phyloP scores from a whole-genome alignment of 306 rosid species.

The Adenanthera pavonina region DNA sequence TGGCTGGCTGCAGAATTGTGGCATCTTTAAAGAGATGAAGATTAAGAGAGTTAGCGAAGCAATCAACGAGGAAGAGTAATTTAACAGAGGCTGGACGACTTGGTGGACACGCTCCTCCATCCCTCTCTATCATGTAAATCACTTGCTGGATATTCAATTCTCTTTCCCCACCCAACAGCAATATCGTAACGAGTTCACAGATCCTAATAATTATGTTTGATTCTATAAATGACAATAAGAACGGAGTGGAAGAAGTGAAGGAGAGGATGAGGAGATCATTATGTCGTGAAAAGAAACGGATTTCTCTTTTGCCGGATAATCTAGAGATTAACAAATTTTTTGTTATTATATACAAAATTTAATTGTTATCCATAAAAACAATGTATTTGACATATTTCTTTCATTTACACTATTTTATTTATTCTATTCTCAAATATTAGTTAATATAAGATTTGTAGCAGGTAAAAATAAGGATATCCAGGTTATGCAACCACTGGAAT shows the following conservation, averaged over 20 bases:
- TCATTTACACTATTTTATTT: neutral
- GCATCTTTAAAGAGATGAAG: neutral
- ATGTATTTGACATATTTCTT: neutral
- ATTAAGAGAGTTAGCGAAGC: neutral
- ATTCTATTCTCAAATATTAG: neutral
- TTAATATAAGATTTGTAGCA: neutral
- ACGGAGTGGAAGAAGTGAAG: neutral
- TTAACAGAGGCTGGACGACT: neutral
- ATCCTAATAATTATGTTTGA: too few species aligned
- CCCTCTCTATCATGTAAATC: too few species aligned
- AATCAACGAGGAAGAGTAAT: neutral
- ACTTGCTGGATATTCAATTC: too few species aligned
- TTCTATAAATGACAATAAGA: neutral
- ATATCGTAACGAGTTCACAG: too few species aligned
- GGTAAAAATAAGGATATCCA: neutral
- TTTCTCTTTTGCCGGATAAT: neutral
- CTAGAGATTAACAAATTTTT: neutral
- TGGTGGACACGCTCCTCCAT: neutral
- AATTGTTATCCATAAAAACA: neutral
- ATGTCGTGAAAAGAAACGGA: too few species aligned
- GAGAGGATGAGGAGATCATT: neutral
- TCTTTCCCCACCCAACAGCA: too few species aligned
- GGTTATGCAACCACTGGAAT: neutral
- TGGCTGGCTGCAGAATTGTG: neutral
- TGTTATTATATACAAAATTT: too few species aligned